A percentile compares a stretch with the other conserved stretches of the same genome.
Evolutionary conservation across 2,329 filamentous ascomycete genomes (phyloP).

Genomic region (Hypomyces rosellus): DNA sequence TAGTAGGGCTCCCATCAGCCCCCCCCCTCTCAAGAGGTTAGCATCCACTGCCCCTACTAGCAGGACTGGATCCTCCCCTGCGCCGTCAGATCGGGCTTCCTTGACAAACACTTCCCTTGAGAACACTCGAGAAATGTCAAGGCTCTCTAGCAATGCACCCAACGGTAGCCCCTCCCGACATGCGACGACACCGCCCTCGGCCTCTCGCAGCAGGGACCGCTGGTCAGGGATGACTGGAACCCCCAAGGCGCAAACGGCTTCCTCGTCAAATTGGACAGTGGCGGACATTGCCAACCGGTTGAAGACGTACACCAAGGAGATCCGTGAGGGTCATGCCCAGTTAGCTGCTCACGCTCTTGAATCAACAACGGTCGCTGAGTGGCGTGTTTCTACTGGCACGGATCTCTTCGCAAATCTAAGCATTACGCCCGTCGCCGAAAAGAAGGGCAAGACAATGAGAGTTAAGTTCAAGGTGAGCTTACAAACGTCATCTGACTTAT

Average conservation of each 20-base stretch:
- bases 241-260: constrained; percentile 18
- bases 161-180: constrained; percentile 6
- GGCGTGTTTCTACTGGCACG: constrained; percentile 33
- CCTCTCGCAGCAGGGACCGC: neutral
- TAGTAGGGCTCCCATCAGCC: constrained; percentile 21
- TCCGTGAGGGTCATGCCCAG: constrained; percentile 39
- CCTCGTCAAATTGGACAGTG: constrained; percentile 34
- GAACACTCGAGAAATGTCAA: constrained; percentile 19
- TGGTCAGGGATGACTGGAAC: constrained; percentile 3
- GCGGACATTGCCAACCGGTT: constrained; percentile 38
- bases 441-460: constrained; percentile 36
- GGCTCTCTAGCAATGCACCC: constrained; percentile 12
- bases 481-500: neutral
- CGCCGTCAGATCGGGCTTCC: constrained; percentile 7
- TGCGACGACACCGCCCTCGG: constrained; percentile 1
- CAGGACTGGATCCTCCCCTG: neutral
- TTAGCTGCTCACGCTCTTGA: constrained; percentile 41
- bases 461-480: constrained; percentile 44
- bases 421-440: constrained; percentile 28
- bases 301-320: constrained; percentile 33
- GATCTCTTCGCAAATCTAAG: constrained; percentile 44
- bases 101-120: constrained; percentile 11
- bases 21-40: constrained; percentile 21
- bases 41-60: constrained; percentile 6
- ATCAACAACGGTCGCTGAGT: constrained; percentile 35